Conservation (phyloP, 2,329 filamentous ascomycete genomes). For the Fonsecaea multimorphosa region DNA sequence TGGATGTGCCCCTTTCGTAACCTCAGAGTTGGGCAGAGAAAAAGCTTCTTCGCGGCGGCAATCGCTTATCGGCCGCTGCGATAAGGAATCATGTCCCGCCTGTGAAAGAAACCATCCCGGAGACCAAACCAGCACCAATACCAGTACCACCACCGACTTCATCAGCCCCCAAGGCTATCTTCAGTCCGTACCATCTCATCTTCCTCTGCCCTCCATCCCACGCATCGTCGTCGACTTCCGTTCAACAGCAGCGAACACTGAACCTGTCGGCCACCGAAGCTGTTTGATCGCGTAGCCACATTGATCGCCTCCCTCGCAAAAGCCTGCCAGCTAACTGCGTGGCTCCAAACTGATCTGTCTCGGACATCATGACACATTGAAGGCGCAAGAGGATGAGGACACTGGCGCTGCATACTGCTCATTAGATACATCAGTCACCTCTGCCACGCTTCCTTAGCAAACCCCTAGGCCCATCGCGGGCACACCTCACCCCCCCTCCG, state of each 20-base stretch:
- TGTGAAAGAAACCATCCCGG: background rate
- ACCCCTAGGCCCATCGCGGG: background rate
- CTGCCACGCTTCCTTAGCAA: background rate
- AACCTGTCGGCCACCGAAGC: background rate
- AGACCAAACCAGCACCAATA: background rate
- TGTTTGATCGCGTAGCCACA: background rate
- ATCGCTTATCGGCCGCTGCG: conserved; percentile 3
- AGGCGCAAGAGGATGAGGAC: background rate
- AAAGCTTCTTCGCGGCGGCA: conserved; percentile 2
- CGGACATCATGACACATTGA: background rate
- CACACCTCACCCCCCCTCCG: background rate
- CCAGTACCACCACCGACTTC: background rate
- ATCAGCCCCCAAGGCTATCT: background rate
- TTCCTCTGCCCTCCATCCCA: background rate
- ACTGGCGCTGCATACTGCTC: background rate
- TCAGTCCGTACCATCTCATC: background rate
- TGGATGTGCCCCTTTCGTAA: too few species aligned
- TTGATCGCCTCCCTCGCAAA: background rate
- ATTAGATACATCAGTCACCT: background rate
- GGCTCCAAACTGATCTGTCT: background rate
- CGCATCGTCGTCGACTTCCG: background rate
- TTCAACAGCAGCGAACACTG: background rate
- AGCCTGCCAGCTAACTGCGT: background rate
- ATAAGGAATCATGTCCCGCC: conserved; percentile 9
- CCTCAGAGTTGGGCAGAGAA: too few species aligned